These are phyloP conservation scores for Dittrichia graveolens DNA, from an alignment of 129 eudicot genomes.

Conservation along the genomic window DNA sequence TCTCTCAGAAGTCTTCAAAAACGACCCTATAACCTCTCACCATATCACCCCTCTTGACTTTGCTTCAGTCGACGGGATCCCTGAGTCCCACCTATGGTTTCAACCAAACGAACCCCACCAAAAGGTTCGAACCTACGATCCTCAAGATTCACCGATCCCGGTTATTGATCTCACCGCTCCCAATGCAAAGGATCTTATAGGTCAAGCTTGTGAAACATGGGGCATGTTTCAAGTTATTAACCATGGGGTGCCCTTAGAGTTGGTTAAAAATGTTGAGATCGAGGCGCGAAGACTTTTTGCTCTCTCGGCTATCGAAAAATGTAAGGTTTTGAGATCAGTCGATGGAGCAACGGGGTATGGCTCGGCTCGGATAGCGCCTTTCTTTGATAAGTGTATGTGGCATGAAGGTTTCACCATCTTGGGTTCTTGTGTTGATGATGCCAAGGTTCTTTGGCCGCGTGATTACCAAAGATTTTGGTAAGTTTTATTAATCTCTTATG, in stretches of 20 bases:
- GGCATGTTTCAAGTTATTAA: conserved; percentile 71
- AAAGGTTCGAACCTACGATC: background rate
- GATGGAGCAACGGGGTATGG: conserved; percentile 70
- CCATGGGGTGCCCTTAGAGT: conserved; percentile 52
- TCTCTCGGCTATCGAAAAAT: conserved; percentile 50
- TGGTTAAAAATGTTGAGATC: conserved; percentile 46
- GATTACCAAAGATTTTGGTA: conserved; percentile 37
- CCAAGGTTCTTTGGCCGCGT: conserved; percentile 71
- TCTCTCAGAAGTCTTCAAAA: conserved; percentile 49
- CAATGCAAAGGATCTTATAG: conserved; percentile 41
- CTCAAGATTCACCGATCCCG: conserved; percentile 33
- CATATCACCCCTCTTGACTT: conserved; percentile 67
- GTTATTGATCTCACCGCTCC: conserved; percentile 50
- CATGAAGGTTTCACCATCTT: conserved; percentile 77
- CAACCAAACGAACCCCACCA: conserved; percentile 16
- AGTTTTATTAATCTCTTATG: background rate
- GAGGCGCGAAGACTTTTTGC: conserved; percentile 50
- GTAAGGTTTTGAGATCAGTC: conserved; percentile 53
- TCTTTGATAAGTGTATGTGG: conserved; percentile 70
- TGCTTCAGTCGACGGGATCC: conserved; percentile 44
- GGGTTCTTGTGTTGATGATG: conserved; percentile 65
- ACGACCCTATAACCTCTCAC: conserved; percentile 32
- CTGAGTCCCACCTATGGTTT: conserved; percentile 60
- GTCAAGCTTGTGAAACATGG: conserved; percentile 56
- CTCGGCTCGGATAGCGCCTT: conserved; percentile 49